Conservation (phyloP, 139 green algal genomes). For the Eudorina sp. region DNA sequence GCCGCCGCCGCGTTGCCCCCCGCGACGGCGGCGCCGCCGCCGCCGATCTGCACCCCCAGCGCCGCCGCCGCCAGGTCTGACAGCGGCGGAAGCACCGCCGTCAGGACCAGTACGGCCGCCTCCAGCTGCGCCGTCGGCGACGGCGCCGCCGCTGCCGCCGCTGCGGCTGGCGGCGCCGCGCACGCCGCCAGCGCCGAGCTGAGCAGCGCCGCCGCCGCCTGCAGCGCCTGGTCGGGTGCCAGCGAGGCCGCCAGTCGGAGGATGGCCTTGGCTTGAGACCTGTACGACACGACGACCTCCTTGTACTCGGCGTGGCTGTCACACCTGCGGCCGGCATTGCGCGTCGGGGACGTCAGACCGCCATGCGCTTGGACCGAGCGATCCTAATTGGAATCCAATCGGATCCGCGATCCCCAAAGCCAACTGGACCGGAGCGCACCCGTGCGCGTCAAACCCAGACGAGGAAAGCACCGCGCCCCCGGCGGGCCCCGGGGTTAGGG, state of each 20-base stretch:
- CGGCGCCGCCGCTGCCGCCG: not conserved
- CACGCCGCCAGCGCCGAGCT: conserved; percentile 2
- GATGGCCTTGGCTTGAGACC: conserved; percentile 54
- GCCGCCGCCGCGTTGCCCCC: not conserved
- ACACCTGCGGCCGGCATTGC: conserved; percentile 1
- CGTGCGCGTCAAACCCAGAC: too few relatives aligned
- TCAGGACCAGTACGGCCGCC: conserved; percentile 54
- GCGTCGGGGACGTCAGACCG: too few relatives aligned
- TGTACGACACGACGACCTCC: conserved; percentile 30
- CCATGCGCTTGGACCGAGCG: too few relatives aligned
- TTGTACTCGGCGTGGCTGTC: conserved; percentile 44
- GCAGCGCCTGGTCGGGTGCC: conserved; percentile 37
- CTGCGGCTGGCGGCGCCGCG: not conserved
- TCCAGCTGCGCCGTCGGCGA: conserved; percentile 38
- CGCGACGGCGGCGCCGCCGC: not conserved
- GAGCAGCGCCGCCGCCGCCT: conserved; percentile 33
- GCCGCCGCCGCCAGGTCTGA: conserved; percentile 42
- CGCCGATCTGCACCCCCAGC: not conserved
- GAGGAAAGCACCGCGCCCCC: too few relatives aligned
- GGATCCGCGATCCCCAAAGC: too few relatives aligned
- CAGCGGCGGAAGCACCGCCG: conserved; percentile 47
- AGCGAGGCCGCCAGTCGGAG: conserved; percentile 47
- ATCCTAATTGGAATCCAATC: too few relatives aligned
- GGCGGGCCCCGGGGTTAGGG: too few relatives aligned
- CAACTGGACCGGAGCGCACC: too few relatives aligned